phyloP scores from a whole-genome alignment of 2,329 filamentous ascomycete genomes.

The Apiospora pterosperma region DNA sequence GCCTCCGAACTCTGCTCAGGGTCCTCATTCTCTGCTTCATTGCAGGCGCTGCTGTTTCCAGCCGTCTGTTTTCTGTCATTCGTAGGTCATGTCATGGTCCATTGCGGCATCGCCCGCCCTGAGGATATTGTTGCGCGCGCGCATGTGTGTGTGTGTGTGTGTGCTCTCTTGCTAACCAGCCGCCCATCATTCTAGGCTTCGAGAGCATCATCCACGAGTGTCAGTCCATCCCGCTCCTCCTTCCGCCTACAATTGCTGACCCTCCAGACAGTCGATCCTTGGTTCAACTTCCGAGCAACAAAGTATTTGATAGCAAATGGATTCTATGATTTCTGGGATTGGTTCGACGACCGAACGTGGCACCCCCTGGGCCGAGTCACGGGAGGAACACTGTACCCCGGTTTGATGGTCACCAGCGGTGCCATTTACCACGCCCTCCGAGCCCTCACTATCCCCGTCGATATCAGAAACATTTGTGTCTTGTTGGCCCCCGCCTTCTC shows the following conservation, averaged over 20 bases:
- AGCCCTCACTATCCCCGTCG: slow-evolving; percentile 84
- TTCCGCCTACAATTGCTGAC: slow-evolving; percentile 6
- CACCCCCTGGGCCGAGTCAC: slow-evolving; percentile 97
- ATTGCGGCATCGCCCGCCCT: neutral
- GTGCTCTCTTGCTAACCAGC: slow-evolving; percentile 4
- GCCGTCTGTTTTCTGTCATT: slow-evolving; percentile 97
- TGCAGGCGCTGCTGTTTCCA: slow-evolving; percentile 85
- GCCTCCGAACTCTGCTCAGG: slow-evolving; percentile 78
- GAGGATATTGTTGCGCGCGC: neutral
- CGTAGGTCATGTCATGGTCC: slow-evolving; percentile 55
- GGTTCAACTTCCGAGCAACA: slow-evolving; percentile 99
- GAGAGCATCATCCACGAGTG: slow-evolving; percentile 99
- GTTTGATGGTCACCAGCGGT: slow-evolving; percentile 98
- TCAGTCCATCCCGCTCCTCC: slow-evolving; percentile 41
- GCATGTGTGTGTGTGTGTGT: neutral
- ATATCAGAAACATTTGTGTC: slow-evolving; percentile 98
- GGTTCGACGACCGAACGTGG: slow-evolving; percentile 99
- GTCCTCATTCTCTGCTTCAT: slow-evolving; percentile 89
- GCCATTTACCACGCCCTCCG: slow-evolving; percentile 93
- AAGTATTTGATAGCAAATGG: slow-evolving; percentile 97
- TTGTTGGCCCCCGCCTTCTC: slow-evolving; percentile 93
- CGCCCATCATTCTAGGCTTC: slow-evolving; percentile 58
- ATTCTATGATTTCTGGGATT: slow-evolving; percentile 99
- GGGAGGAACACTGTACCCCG: slow-evolving; percentile 96
- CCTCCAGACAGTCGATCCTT: slow-evolving; percentile 78